Evolutionary conservation across 208 protist genomes (phyloP), one percentile per base, ranked within the genome.

Genomic region (Acanthamoeba sp.): DNA sequence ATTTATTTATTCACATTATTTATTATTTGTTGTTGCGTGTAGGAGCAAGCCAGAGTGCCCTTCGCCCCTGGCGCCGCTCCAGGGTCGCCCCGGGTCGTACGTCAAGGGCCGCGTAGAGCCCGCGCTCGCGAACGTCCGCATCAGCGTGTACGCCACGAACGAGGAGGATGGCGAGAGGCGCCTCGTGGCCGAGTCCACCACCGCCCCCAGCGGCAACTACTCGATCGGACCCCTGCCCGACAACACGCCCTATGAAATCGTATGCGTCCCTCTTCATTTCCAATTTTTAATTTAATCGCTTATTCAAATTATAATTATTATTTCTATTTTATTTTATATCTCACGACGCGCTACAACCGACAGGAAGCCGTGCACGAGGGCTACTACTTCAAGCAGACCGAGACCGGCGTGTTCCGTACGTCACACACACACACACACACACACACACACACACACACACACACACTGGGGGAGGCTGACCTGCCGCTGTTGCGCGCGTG

Each of bases 341-440:
- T 36, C 24, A 20, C 55, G 7, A n/a, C 36, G 55, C 32, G n/a
- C 9, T n/a, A 22, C 36, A 36, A 80, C 32, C 42, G n/a, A 89
- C 82, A 93, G 89, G 89, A 93, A 93, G 89, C 89, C 18, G 89
- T 20, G 36, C n/a, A 80, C 29, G 89, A 93, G 32, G 62, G 89
- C 66, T 93, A 93, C 89, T 69, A 91, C 27, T 91, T 91, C 84
- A 59, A 50, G 59, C 84, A 91, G 34, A 91, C 52, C 50, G 52
- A 62, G 34, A 34, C 84, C n/a, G 84, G 84, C 16, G 20, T 91
- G 29, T 91, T 91, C 84, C 84, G 84, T 91, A 91, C 45, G 45
- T 34, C 29, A 3, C 50, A 62, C 50, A 71, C 32, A 40, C 22
- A 6, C 9, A 42, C 73, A 36, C 5, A n/a, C n/a, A n/a, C n/a